A percentile compares a stretch with the other conserved stretches of the same genome.
These are phyloP conservation scores for Drechslera avenae DNA, from an alignment of 2,329 filamentous ascomycete genomes.

Conservation along the genomic window DNA sequence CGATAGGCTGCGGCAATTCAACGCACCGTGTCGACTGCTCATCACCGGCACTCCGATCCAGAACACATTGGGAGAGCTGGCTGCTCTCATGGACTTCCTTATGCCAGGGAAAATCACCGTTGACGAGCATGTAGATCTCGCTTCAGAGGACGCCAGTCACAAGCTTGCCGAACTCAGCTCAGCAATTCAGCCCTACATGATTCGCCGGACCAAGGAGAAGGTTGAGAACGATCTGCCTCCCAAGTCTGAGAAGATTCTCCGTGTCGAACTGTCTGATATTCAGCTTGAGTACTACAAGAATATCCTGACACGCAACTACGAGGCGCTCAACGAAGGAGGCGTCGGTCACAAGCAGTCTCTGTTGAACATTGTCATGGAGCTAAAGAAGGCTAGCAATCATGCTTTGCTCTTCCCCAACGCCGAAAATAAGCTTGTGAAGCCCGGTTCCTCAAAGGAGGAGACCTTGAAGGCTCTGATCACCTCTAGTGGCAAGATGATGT, in stretches of 20 bases:
- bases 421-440: conserved; percentile 84
- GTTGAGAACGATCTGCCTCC: conserved; percentile 95
- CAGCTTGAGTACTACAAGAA: conserved; percentile 99
- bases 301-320: conserved; percentile 94
- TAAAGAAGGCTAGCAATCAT: conserved; percentile 99
- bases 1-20: conserved; percentile 81
- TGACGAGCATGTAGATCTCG: conserved; percentile 88
- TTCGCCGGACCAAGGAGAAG: conserved; percentile 94
- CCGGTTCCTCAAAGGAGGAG: conserved; percentile 82
- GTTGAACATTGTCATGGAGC: conserved; percentile 98
- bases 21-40: conserved; percentile 82
- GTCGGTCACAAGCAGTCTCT: conserved; percentile 93
- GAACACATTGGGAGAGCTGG: conserved; percentile 91
- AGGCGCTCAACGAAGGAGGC: conserved; percentile 86
- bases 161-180: conserved; percentile 86
- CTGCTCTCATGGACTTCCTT: conserved; percentile 91
- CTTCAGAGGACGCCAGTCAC: conserved; percentile 77
- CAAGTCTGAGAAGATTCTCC: conserved; percentile 98
- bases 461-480: conserved; percentile 91
- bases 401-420: conserved; percentile 97
- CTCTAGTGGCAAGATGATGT: conserved; percentile 99
- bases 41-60: conserved; percentile 98
- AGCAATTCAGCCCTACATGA: conserved; percentile 89
- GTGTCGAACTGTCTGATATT: conserved; percentile 93
- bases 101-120: conserved; percentile 94